phyloP scores from a whole-genome alignment of 768 basidiomycete species.

The Saitozyma sp. region DNA sequence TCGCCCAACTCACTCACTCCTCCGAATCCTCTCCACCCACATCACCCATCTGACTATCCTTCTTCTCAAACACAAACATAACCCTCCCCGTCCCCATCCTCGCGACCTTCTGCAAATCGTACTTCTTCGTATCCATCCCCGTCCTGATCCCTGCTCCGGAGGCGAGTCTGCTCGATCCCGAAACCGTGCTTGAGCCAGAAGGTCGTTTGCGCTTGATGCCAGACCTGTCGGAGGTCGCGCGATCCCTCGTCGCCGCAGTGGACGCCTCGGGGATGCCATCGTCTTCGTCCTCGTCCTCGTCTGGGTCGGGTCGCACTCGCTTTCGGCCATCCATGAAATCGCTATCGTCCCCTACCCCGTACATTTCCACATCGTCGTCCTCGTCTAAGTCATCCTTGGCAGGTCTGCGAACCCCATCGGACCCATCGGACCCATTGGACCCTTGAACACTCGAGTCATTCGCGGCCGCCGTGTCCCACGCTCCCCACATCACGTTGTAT shows the following conservation, averaged over 20 bases:
- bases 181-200: not conserved
- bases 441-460: not conserved
- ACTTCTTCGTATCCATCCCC: slow-evolving; percentile 20
- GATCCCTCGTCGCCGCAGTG: not conserved
- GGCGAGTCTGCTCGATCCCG: not conserved
- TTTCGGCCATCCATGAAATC: not conserved
- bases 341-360: not conserved
- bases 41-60: slow-evolving; percentile 9
- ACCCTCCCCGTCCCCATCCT: slow-evolving; percentile 39
- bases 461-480: slow-evolving; percentile 10
- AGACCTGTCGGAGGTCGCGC: not conserved
- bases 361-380: slow-evolving; percentile 14
- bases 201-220: slow-evolving; percentile 7
- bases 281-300: slow-evolving; percentile 16
- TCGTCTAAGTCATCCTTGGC: not conserved
- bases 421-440: not conserved
- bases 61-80: slow-evolving; percentile 50
- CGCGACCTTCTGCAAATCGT: slow-evolving; percentile 37
- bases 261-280: not conserved
- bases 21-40: slow-evolving; percentile 3
- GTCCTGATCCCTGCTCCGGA: not conserved
- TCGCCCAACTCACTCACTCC: not conserved
- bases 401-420: not conserved
- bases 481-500: slow-evolving; percentile 35
- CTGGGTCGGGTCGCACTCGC: slow-evolving; percentile 10